Evolutionary conservation across 192 early-diverging fungal genomes (phyloP), one percentile per base, ranked within the genome.

Genomic region (Coemansia sp.): DNA sequence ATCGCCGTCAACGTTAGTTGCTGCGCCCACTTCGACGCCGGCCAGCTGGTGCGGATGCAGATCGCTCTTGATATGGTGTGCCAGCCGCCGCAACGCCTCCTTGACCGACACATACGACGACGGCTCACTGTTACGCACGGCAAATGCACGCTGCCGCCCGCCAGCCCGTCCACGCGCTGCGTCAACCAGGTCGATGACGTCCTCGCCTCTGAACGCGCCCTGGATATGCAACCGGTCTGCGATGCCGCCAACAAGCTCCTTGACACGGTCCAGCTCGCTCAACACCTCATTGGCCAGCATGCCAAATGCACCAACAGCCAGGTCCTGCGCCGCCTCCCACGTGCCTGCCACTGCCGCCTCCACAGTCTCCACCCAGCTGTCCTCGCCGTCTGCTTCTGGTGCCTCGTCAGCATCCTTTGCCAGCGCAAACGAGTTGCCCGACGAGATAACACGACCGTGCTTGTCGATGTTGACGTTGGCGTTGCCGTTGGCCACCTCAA

Each of bases 21-120:
- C 50, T 1, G 75, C 62, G 6, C 63, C 69, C 19, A 77, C 47
- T 10, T 67, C 59, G 14, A 71, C 75, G 14, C 17, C 23, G 1
- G 56, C 65, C 39, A 77, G 53, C 45, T 77, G 69, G 54, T 77
- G 75, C 14, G 75, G 75, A 27, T 79, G 75, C 51, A 88, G 64
- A 25, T 85, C 83, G 50, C 82, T 48, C 45, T 85, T 82, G 49
- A 93, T 80, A 65, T 82, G 83, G 45, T 77, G 48, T 2, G 89
- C 83, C 43, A 92, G 80, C 6, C 87, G 83, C 39, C 82, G 58
- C 9, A 91, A 57, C 19, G 91, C 91, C 47, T 92, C 87, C 57
- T 84, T 80, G 60, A 84, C 88, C 9, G 83, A 79, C 37, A 88
- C 64, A 17, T 59, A 69, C 37, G 70, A 57, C 51, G 60, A 22